Percentiles rank a stretch among this genome's conserved stretches.
Conservation (phyloP, 1,284 basidiomycete species). For the Jaminaea rosea region DNA sequence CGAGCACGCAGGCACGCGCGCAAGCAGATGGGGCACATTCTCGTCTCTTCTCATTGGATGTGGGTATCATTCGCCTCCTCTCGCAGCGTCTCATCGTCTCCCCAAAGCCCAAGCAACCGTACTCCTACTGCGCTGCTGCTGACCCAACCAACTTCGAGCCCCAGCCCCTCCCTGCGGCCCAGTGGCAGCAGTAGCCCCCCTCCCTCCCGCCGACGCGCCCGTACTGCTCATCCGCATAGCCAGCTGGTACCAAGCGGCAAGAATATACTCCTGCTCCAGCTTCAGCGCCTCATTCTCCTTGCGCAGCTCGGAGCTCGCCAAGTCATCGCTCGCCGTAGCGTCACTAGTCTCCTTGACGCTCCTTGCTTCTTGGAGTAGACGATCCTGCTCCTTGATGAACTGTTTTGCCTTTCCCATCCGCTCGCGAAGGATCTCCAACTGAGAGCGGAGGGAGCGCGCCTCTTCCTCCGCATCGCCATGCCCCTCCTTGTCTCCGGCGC, state of each 20-base stretch:
- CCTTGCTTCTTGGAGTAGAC: conserved; percentile 11
- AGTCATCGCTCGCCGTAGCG: neutral
- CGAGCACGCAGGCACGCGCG: no score
- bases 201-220: neutral
- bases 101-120: neutral
- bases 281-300: conserved; percentile 13
- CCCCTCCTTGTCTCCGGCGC: conserved; percentile 61
- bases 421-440: conserved; percentile 63
- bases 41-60: no score
- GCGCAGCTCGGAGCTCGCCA: conserved; percentile 9
- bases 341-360: conserved; percentile 11
- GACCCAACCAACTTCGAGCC: conserved; percentile 4
- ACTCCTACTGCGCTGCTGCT: conserved; percentile 4
- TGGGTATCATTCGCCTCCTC: no score
- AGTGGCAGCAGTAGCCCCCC: neutral
- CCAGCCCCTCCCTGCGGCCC: neutral
- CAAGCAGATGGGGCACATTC: no score
- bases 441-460: no score
- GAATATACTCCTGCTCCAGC: conserved; percentile 13
- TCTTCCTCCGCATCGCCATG: no score
- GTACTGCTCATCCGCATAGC: conserved; percentile 1
- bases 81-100: neutral
- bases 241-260: neutral
- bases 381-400: conserved; percentile 80
- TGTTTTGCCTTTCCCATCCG: conserved; percentile 74